Conservation (phyloP, 768 basidiomycete species). For the Roridomyces roridus region DNA sequence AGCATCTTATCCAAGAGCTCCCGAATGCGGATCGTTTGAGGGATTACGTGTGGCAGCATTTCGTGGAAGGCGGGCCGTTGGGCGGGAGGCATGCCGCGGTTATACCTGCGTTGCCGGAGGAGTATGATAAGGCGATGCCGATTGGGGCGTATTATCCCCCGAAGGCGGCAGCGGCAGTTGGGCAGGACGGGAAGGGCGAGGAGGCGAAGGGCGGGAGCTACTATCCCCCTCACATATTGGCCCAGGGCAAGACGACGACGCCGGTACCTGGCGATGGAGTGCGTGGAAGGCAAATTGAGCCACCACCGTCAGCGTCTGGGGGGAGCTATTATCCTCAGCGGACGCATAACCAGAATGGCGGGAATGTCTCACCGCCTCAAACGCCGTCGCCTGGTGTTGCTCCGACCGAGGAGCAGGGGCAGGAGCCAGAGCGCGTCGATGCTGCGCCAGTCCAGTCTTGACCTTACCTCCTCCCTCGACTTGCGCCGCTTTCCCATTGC, state of each 20-base stretch:
- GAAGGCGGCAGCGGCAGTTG: too few species aligned
- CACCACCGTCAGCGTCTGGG: neutral
- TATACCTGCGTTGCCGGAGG: conserved; percentile 80
- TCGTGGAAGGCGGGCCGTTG: conserved; percentile 83
- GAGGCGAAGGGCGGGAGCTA: conserved; percentile 32
- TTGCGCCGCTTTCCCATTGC: too few species aligned
- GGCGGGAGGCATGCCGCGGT: conserved; percentile 86
- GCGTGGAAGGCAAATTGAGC: neutral
- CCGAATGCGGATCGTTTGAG: conserved; percentile 71
- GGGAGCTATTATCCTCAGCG: too few species aligned
- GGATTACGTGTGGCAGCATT: conserved; percentile 89
- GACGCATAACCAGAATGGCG: too few species aligned
- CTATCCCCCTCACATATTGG: conserved; percentile 54
- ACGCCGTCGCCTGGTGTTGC: too few species aligned
- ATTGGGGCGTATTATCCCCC: conserved; percentile 53
- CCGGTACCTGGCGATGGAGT: neutral
- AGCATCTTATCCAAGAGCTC: conserved; percentile 88
- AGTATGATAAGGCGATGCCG: conserved; percentile 59
- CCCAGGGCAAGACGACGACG: neutral
- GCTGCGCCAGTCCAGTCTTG: too few species aligned
- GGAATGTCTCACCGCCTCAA: too few species aligned
- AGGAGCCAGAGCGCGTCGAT: too few species aligned
- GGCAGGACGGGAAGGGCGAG: neutral
- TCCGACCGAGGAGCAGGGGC: neutral
- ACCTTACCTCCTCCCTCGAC: too few species aligned